Conservation (phyloP, 2,329 filamentous ascomycete species). For the Elsinoe necatrix region DNA sequence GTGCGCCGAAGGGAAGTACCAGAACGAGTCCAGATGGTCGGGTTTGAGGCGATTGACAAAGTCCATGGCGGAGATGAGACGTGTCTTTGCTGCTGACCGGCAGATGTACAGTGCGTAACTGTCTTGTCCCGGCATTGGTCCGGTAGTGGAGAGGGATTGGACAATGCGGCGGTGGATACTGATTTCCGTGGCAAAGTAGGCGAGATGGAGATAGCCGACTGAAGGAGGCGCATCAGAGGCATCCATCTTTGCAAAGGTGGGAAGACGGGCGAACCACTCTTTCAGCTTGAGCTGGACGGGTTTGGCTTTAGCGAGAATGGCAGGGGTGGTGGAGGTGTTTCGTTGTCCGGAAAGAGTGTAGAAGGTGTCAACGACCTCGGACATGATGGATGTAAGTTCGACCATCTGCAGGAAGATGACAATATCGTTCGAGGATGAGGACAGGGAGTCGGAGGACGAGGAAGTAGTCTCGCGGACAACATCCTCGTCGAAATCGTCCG, state of each 20-base stretch:
- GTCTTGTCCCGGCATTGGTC: conserved; percentile 43
- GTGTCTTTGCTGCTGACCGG: conserved; percentile 85
- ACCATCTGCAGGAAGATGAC: conserved; percentile 66
- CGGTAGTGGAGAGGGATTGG: conserved; percentile 56
- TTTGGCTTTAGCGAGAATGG: conserved; percentile 68
- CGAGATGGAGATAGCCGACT: conserved; percentile 66
- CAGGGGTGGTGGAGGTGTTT: conserved; percentile 58
- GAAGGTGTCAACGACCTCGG: conserved; percentile 74
- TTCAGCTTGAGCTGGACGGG: conserved; percentile 75
- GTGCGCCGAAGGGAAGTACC: conserved; percentile 79
- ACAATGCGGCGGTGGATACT: conserved; percentile 87
- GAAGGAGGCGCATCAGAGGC: conserved; percentile 27
- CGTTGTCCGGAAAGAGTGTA: conserved; percentile 72
- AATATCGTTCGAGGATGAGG: conserved; percentile 3
- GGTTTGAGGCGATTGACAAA: conserved; percentile 89
- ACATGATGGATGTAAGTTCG: conserved; percentile 62
- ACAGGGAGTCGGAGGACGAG: neutral
- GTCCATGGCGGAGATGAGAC: conserved; percentile 92
- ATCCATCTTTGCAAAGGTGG: conserved; percentile 57
- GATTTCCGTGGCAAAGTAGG: conserved; percentile 90
- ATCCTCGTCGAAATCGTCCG: conserved; percentile 64
- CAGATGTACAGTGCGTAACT: conserved; percentile 85
- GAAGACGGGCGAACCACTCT: conserved; percentile 70
- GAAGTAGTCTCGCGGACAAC: conserved; percentile 42
- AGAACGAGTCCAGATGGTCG: conserved; percentile 80